Percentiles rank a stretch among this genome's conserved stretches.
phyloP scores from a whole-genome alignment of 768 basidiomycete species.

The Termitomyces sp. region DNA sequence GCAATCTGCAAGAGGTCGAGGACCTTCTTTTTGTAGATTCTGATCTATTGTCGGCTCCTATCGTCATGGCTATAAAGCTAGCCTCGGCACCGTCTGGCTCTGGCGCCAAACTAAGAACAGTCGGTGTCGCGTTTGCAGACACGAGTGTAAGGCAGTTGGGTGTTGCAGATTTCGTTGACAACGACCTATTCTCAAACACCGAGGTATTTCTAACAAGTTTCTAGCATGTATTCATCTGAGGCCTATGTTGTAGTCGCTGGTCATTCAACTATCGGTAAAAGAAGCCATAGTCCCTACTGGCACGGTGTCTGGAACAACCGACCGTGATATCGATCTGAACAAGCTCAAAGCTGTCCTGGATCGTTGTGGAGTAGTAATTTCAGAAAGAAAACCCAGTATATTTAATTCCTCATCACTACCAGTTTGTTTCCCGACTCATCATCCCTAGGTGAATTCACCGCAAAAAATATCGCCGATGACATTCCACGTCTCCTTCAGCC shows the following conservation, averaged over 20 bases:
- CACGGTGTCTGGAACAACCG: conserved; percentile 67
- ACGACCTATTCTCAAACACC: conserved; percentile 92
- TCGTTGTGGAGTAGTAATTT: conserved; percentile 85
- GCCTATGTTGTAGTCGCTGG: conserved; percentile 61
- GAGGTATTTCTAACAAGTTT: conserved; percentile 53
- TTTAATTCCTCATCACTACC: background rate
- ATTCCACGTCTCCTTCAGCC: conserved; percentile 64
- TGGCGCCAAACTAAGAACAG: conserved; percentile 61
- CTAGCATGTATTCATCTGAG: background rate
- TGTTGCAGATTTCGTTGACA: conserved; percentile 89
- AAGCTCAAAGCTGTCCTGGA: conserved; percentile 87
- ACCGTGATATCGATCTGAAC: conserved; percentile 83
- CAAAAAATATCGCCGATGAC: conserved; percentile 79
- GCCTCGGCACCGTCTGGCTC: conserved; percentile 47
- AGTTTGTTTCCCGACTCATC: background rate
- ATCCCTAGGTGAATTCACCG: conserved; percentile 73
- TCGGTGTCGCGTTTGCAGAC: conserved; percentile 92
- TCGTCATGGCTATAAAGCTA: conserved; percentile 87
- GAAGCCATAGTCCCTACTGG: conserved; percentile 84
- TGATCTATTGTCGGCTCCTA: conserved; percentile 79
- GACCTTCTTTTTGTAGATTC: conserved; percentile 81
- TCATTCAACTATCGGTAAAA: conserved; percentile 97
- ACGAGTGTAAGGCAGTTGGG: conserved; percentile 83
- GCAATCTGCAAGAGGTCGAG: conserved; percentile 71
- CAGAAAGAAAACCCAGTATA: conserved; percentile 85